Evolutionary conservation across 176 grass and related monocot genomes (phyloP).

Genomic region (Oryza officinalis): DNA sequence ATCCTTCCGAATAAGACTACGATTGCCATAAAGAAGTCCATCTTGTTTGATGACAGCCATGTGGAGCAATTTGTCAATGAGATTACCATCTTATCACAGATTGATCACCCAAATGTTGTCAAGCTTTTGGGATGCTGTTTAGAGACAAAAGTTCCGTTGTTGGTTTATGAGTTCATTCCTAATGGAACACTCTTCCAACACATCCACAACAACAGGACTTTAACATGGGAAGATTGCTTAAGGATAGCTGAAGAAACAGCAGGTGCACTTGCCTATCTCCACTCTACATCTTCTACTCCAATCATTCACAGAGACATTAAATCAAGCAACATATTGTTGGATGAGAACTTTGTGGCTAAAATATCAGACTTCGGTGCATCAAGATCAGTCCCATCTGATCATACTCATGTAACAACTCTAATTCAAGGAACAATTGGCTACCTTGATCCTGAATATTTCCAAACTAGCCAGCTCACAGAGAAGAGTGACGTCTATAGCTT

Average conservation of each 20-base stretch:
- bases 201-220: constrained; percentile 38
- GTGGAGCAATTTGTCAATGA: constrained; percentile 64
- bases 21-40: constrained; percentile 66
- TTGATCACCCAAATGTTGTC: constrained; percentile 53
- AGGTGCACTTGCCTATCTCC: constrained; percentile 46
- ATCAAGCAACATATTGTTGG: constrained; percentile 58
- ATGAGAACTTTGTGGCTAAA: constrained; percentile 53
- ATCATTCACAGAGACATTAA: constrained; percentile 70
- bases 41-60: constrained; percentile 53
- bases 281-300: constrained; percentile 40
- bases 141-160: constrained; percentile 44
- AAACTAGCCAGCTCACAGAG: constrained; percentile 41
- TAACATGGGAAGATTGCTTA: constrained; percentile 50
- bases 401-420: constrained; percentile 62
- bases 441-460: constrained; percentile 63
- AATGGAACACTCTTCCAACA: constrained; percentile 64
- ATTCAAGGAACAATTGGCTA: constrained; percentile 65
- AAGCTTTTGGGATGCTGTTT: constrained; percentile 62
- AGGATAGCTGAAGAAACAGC: constrained; percentile 48
- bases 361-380: constrained; percentile 64
- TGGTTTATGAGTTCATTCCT: constrained; percentile 65
- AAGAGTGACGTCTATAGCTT: constrained; percentile 70
- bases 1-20: constrained; percentile 21
- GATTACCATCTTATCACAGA: constrained; percentile 50
- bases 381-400: constrained; percentile 53